Evolutionary conservation across 148 eudicot species (phyloP).

Genomic region (Pouteria glomerata): DNA sequence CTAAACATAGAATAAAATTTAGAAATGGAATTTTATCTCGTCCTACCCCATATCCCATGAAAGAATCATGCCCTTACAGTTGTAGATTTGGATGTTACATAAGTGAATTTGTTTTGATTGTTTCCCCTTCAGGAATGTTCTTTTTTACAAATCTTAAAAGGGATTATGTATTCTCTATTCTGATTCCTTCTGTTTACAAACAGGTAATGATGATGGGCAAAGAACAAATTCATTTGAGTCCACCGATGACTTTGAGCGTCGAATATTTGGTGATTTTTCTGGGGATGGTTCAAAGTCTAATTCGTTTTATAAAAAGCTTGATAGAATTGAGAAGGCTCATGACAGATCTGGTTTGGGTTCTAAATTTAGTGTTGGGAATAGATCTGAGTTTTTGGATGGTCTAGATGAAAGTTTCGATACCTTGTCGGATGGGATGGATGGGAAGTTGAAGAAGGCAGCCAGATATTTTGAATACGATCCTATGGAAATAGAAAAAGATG

Average conservation of each 20-base stretch:
- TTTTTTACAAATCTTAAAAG: not conserved
- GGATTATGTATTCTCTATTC: not conserved
- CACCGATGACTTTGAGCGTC: constrained; percentile 46
- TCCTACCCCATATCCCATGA: not conserved
- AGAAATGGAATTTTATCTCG: no score
- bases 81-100: not conserved
- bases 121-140: not conserved
- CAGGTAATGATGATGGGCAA: constrained; percentile 28
- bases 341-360: constrained; percentile 26
- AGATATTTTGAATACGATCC: constrained; percentile 51
- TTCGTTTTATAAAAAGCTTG: constrained; percentile 43
- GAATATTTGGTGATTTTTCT: constrained; percentile 40
- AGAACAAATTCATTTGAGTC: constrained; percentile 33
- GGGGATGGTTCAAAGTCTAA: constrained; percentile 19
- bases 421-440: constrained; percentile 65
- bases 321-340: constrained; percentile 34
- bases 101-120: not conserved
- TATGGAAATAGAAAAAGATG: constrained; percentile 38
- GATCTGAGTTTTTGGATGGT: constrained; percentile 30
- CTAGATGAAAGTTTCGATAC: constrained; percentile 42
- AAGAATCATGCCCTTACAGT: not conserved
- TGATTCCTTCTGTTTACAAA: constrained; percentile 9
- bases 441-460: constrained; percentile 65
- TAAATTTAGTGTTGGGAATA: constrained; percentile 13
- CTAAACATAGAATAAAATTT: no score